Percentiles rank a stretch among this genome's conserved stretches.
phyloP scores from a whole-genome alignment of 306 rosid species.

The Cicer judaicum region DNA sequence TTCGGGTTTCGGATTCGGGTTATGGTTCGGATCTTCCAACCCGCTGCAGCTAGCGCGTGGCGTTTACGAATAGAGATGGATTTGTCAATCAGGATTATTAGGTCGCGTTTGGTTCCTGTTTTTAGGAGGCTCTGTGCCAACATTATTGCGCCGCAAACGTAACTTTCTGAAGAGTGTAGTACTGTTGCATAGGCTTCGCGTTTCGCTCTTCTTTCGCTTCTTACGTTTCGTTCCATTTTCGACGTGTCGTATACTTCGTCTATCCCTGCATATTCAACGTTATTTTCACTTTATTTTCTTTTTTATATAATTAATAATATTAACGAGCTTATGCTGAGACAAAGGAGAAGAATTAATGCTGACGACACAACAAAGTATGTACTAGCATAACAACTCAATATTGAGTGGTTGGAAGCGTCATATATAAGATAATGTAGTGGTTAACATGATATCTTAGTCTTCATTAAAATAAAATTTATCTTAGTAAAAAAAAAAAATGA shows the following conservation, averaged over 20 bases:
- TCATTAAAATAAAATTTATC: too few species aligned
- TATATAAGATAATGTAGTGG: slow-evolving; percentile 10
- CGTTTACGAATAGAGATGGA: slow-evolving; percentile 70
- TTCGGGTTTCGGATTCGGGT: slow-evolving; percentile 78
- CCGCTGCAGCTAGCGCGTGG: slow-evolving; percentile 57
- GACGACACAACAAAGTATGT: background rate
- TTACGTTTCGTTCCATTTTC: slow-evolving; percentile 50
- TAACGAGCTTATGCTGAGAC: too few species aligned
- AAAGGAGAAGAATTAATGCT: background rate
- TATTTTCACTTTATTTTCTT: background rate
- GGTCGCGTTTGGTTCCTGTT: slow-evolving; percentile 82
- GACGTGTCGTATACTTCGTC: slow-evolving; percentile 72
- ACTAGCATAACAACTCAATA: background rate
- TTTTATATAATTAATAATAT: too few species aligned
- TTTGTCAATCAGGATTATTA: slow-evolving; percentile 73
- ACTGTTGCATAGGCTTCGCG: slow-evolving; percentile 90
- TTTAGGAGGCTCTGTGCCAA: slow-evolving; percentile 77
- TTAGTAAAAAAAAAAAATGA: too few species aligned
- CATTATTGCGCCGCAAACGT: slow-evolving; percentile 90
- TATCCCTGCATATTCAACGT: slow-evolving; percentile 56
- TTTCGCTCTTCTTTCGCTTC: slow-evolving; percentile 46
- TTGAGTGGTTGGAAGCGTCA: slow-evolving; percentile 29
- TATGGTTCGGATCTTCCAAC: slow-evolving; percentile 77
- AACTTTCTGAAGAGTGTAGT: slow-evolving; percentile 74
- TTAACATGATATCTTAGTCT: background rate